Conservation (phyloP, 352 stramenopile species). For the Plasmopara muralis region DNA sequence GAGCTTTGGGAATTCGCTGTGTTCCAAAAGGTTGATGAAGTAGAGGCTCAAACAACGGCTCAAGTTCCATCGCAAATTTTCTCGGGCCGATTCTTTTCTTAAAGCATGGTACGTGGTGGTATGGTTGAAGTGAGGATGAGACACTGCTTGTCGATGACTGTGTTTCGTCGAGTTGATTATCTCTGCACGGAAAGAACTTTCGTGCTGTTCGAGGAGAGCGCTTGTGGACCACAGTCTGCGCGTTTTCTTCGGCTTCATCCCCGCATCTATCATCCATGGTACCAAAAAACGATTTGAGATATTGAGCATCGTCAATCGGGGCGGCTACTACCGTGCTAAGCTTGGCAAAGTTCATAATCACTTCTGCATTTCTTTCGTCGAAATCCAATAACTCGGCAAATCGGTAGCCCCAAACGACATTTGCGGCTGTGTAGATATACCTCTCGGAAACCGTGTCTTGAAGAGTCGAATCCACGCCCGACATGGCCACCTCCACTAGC, state of each 20-base stretch:
- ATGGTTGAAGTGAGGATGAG: slow-evolving; percentile 8
- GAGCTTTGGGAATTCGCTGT: slow-evolving; percentile 37
- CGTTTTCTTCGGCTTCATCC: background rate
- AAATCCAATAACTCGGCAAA: slow-evolving; percentile 74
- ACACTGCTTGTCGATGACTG: slow-evolving; percentile 15
- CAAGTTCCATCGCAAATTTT: slow-evolving; percentile 54
- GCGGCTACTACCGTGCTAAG: slow-evolving; percentile 53
- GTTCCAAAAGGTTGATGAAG: slow-evolving; percentile 60
- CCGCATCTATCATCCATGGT: slow-evolving; percentile 2
- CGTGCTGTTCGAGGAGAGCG: slow-evolving; percentile 10
- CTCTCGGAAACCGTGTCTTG: slow-evolving; percentile 77
- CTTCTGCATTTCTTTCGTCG: slow-evolving; percentile 48
- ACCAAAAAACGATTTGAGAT: slow-evolving; percentile 27
- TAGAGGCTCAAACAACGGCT: slow-evolving; percentile 72
- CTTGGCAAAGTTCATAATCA: slow-evolving; percentile 78
- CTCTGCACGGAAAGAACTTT: background rate
- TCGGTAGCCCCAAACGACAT: slow-evolving; percentile 62
- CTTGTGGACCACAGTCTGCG: slow-evolving; percentile 2
- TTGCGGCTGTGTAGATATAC: slow-evolving; percentile 63
- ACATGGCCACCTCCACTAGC: slow-evolving; percentile 71
- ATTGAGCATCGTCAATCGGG: slow-evolving; percentile 41
- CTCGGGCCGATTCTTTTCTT: slow-evolving; percentile 17
- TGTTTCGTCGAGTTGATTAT: slow-evolving; percentile 3
- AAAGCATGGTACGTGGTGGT: slow-evolving; percentile 14
- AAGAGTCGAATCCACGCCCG: slow-evolving; percentile 74